These are phyloP conservation scores for Blastobotrys robertii DNA, from an alignment of 805 yeast species.

Conservation along the genomic window DNA sequence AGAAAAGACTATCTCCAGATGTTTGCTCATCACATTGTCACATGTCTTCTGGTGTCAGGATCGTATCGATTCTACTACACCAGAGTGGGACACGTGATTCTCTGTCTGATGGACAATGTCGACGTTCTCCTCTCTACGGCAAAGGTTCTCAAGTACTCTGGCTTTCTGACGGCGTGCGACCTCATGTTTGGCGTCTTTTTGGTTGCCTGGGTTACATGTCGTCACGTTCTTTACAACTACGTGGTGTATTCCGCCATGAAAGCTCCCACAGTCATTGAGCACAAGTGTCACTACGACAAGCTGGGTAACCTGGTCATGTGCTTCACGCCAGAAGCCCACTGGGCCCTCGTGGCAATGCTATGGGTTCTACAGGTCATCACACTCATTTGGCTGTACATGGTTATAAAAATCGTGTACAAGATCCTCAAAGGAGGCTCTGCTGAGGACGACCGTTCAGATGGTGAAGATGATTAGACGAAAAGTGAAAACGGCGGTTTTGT, in stretches of 20 bases:
- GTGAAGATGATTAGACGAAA: slow-evolving; percentile 40
- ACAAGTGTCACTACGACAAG: slow-evolving; percentile 18
- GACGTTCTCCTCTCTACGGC: slow-evolving; percentile 67
- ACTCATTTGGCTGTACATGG: slow-evolving; percentile 66
- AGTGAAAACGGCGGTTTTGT: too few relatives aligned
- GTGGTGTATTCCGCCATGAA: slow-evolving; percentile 51
- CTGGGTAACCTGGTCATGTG: slow-evolving; percentile 25
- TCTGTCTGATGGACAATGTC: slow-evolving; percentile 74
- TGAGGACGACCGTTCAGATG: slow-evolving; percentile 80
- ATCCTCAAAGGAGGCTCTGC: slow-evolving; percentile 69
- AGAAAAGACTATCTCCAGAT: slow-evolving; percentile 80
- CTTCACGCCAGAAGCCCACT: slow-evolving; percentile 24
- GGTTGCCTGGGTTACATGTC: slow-evolving; percentile 54
- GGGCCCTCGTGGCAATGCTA: slow-evolving; percentile 44
- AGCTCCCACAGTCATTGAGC: slow-evolving; percentile 33
- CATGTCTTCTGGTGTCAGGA: slow-evolving; percentile 55
- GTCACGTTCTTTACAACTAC: slow-evolving; percentile 69
- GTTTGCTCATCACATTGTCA: slow-evolving; percentile 83
- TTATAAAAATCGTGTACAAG: slow-evolving; percentile 56
- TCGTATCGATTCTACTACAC: slow-evolving; percentile 66
- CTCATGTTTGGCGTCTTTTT: slow-evolving; percentile 57
- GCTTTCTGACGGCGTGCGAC: slow-evolving; percentile 54
- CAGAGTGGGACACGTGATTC: slow-evolving; percentile 67
- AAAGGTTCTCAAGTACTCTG: slow-evolving; percentile 67
- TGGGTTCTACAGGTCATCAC: slow-evolving; percentile 58